Conservation (phyloP, 2,329 filamentous ascomycete species). For the Aureobasidium subglaciale region DNA sequence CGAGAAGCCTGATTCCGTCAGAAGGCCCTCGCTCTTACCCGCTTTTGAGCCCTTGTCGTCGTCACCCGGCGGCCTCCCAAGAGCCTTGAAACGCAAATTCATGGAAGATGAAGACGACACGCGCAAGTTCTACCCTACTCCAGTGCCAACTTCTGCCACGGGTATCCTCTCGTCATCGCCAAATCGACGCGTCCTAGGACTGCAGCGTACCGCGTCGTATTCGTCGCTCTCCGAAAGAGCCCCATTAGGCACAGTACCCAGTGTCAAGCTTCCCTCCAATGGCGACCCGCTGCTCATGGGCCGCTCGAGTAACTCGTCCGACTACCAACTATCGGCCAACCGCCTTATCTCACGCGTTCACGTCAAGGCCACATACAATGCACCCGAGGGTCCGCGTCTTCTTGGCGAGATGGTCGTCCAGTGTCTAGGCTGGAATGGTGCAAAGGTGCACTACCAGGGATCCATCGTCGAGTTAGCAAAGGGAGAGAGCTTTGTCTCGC, state of each 20-base stretch:
- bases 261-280: conserved; percentile 70
- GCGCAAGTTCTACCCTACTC: conserved; percentile 75
- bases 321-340: conserved; percentile 88
- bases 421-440: conserved; percentile 92
- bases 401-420: conserved; percentile 77
- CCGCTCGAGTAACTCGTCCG: conserved; percentile 88
- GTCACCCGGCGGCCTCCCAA: conserved; percentile 59
- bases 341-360: conserved; percentile 90
- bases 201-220: conserved; percentile 54
- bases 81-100: conserved; percentile 60
- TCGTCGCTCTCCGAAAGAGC: conserved; percentile 63
- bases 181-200: conserved; percentile 44
- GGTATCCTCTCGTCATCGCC: conserved; percentile 85
- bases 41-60: conserved; percentile 76
- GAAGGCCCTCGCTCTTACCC: conserved; percentile 59
- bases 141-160: conserved; percentile 87
- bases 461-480: conserved; percentile 79
- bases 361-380: conserved; percentile 77
- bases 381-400: conserved; percentile 59
- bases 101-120: conserved; percentile 40
- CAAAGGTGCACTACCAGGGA: conserved; percentile 86
- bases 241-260: conserved; percentile 77
- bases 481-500: conserved; percentile 82
- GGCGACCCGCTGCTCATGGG: conserved; percentile 83
- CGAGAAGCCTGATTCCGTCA: conserved; percentile 9